Evolutionary conservation across 78 protist genomes (phyloP).

Genomic region (Dictyostelium firmibasis): DNA sequence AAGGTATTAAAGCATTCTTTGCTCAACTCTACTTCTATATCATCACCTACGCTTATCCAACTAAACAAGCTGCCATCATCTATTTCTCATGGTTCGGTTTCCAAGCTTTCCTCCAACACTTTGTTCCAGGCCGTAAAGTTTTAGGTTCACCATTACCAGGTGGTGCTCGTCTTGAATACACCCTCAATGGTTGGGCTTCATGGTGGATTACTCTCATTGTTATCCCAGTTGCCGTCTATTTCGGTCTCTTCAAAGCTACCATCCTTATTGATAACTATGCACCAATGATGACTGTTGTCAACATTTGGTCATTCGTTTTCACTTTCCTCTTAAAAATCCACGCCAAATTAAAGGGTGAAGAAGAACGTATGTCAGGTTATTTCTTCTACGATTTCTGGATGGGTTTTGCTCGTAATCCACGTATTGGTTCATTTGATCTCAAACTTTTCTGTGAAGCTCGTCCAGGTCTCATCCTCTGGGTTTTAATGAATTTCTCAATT

Average conservation of each 20-base stretch:
- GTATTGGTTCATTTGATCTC: constrained; percentile 89
- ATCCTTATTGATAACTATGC: constrained; percentile 61
- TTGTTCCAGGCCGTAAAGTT: constrained; percentile 48
- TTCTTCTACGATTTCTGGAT: constrained; percentile 90
- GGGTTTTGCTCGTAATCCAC: constrained; percentile 93
- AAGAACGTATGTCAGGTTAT: constrained; percentile 54
- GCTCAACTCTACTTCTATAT: constrained; percentile 23
- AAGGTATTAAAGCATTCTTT: constrained; percentile 21
- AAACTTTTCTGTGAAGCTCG: constrained; percentile 92
- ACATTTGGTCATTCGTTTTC: constrained; percentile 61
- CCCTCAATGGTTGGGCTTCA: constrained; percentile 66
- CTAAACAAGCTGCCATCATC: constrained; percentile 55
- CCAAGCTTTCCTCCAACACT: constrained; percentile 60
- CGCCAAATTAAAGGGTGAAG: constrained; percentile 2
- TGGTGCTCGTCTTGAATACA: constrained; percentile 55
- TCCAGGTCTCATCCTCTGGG: constrained; percentile 94
- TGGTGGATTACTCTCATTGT: constrained; percentile 63
- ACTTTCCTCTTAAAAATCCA: constrained; percentile 57
- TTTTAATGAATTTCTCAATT: constrained; percentile 68
- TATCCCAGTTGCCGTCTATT: background rate
- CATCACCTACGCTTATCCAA: constrained; percentile 52
- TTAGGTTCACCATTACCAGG: constrained; percentile 61
- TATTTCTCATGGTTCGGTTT: constrained; percentile 68
- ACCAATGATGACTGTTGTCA: constrained; percentile 41
- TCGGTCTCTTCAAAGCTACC: constrained; percentile 63